These are phyloP conservation scores for Tetrahymena borealis DNA, from an alignment of 73 alveolate species.

Conservation along the genomic window DNA sequence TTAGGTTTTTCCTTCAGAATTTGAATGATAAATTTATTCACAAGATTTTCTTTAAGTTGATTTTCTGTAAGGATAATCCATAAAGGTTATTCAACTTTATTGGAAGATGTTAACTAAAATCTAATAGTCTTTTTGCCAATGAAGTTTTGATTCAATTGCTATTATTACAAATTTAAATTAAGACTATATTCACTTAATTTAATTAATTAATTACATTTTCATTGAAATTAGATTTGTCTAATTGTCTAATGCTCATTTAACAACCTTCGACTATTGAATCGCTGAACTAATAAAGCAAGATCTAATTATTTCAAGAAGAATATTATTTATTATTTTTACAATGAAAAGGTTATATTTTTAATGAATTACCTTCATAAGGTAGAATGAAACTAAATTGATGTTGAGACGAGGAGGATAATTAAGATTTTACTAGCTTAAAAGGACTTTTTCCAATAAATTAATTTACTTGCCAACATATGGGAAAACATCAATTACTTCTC, in stretches of 20 bases:
- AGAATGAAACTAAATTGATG: neutral
- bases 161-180: too few species aligned
- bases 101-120: too few species aligned
- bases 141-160: too few species aligned
- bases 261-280: neutral
- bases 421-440: too few species aligned
- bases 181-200: too few species aligned
- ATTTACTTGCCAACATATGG: neutral
- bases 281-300: neutral
- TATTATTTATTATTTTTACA: neutral
- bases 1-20: neutral
- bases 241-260: neutral
- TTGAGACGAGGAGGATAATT: neutral
- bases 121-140: too few species aligned
- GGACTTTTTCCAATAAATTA: neutral
- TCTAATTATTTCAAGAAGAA: neutral
- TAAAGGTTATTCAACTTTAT: too few species aligned
- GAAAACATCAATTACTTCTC: neutral
- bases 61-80: neutral
- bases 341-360: neutral
- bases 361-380: neutral
- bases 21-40: neutral
- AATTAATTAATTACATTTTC: neutral
- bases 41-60: neutral
- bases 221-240: neutral